Conservation (phyloP, 352 stramenopile species). For the Phytopythium ostracodes region DNA sequence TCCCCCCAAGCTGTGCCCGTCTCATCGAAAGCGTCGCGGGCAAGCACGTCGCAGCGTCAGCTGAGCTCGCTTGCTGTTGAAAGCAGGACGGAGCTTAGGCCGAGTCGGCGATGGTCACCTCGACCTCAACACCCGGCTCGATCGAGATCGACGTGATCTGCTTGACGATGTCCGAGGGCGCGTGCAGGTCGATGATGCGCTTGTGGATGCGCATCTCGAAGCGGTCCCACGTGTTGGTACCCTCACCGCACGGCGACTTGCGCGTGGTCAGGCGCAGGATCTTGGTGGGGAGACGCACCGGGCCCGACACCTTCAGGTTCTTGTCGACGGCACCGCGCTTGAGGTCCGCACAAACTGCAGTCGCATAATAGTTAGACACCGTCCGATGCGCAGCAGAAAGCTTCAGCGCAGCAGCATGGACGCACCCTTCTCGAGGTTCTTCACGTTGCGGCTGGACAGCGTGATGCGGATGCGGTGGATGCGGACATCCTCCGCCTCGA, state of each 20-base stretch:
- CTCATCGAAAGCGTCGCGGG: background rate
- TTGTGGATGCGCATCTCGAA: constrained; percentile 99
- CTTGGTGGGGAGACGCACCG: constrained; percentile 99
- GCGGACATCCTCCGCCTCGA: constrained; percentile 79
- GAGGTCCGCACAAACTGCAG: constrained; percentile 94
- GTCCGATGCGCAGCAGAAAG: too few relatives aligned
- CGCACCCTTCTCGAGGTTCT: constrained; percentile 97
- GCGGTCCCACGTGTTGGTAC: constrained; percentile 99
- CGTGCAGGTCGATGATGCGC: constrained; percentile 99
- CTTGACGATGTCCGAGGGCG: constrained; percentile 98
- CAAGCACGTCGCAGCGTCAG: background rate
- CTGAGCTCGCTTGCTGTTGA: background rate
- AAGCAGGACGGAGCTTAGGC: constrained; percentile 39
- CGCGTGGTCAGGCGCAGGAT: constrained; percentile 97
- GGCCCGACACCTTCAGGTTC: constrained; percentile 97
- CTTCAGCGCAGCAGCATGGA: background rate
- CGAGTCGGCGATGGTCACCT: constrained; percentile 96
- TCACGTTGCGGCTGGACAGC: constrained; percentile 98
- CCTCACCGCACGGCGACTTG: constrained; percentile 97
- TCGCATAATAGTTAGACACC: background rate
- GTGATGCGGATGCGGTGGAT: constrained; percentile 99
- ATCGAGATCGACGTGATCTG: constrained; percentile 99
- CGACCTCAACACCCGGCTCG: constrained; percentile 98
- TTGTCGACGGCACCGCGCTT: constrained; percentile 98
- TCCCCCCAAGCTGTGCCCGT: constrained; percentile 5